Conservation (phyloP, 768 basidiomycete species). For the Fomitopsis serialis region DNA sequence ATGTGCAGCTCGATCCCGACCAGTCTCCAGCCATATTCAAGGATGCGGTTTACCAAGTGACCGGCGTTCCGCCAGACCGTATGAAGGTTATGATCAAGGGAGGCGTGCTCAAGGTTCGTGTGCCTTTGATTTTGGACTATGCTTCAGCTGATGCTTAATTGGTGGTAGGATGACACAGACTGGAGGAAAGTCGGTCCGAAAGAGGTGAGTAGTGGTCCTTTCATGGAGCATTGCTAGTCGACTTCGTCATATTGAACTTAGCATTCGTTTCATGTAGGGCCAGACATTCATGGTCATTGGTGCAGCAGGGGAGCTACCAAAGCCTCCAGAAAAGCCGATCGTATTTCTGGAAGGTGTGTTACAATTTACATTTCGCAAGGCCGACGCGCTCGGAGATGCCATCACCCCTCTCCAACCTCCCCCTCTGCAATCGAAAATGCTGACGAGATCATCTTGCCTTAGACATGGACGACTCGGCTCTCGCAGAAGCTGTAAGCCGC, state of each 20-base stretch:
- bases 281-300: constrained; percentile 94
- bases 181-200: constrained; percentile 85
- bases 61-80: constrained; percentile 83
- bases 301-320: constrained; percentile 86
- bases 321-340: constrained; percentile 72
- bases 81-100: constrained; percentile 99
- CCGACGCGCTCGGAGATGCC: too few relatives aligned
- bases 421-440: background rate
- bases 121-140: background rate
- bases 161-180: constrained; percentile 71
- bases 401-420: too few relatives aligned
- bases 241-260: background rate
- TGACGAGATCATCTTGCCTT: background rate
- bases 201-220: constrained; percentile 40
- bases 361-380: too few relatives aligned
- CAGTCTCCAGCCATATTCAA: constrained; percentile 73
- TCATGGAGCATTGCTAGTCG: background rate
- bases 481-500: constrained; percentile 70
- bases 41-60: constrained; percentile 70
- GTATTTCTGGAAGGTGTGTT: constrained; percentile 80
- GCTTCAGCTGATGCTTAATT: background rate
- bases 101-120: constrained; percentile 76
- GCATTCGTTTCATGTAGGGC: constrained; percentile 41
- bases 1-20: constrained; percentile 69
- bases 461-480: constrained; percentile 81